A percentile compares a stretch with the other conserved stretches of the same genome.
These are phyloP conservation scores for Crithidia brevicula DNA, from an alignment of 208 protist species.

Conservation along the genomic window DNA sequence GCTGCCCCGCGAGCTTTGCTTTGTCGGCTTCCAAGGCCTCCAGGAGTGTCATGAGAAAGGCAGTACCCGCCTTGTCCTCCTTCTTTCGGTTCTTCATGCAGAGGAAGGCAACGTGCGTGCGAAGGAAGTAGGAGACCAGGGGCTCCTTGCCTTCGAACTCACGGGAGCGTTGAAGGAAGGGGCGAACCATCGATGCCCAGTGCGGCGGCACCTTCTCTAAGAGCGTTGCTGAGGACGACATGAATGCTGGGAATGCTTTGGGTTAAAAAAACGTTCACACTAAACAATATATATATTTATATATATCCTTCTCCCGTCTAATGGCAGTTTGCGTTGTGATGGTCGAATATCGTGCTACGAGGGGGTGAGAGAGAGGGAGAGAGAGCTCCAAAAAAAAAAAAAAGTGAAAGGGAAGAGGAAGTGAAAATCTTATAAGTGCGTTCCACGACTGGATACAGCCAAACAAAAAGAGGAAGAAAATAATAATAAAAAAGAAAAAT, in stretches of 20 bases:
- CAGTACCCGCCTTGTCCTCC: constrained; percentile 51
- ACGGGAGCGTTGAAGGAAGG: constrained; percentile 69
- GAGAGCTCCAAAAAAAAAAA: neutral
- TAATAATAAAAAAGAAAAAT: constrained; percentile 10
- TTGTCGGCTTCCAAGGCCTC: constrained; percentile 46
- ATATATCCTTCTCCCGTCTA: no score
- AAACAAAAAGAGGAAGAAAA: constrained; percentile 8
- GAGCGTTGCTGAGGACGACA: constrained; percentile 20
- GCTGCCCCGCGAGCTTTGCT: constrained; percentile 41
- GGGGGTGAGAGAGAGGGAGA: neutral
- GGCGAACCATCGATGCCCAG: constrained; percentile 53
- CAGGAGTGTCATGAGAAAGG: constrained; percentile 60
- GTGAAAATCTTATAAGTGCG: constrained; percentile 2
- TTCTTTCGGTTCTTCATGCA: constrained; percentile 54
- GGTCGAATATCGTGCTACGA: neutral
- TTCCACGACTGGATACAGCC: neutral
- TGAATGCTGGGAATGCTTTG: constrained; percentile 4
- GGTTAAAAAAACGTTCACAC: neutral
- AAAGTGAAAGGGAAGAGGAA: neutral
- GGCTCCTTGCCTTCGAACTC: constrained; percentile 68
- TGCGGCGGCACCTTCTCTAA: constrained; percentile 41
- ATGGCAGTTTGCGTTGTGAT: no score
- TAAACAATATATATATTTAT: no score
- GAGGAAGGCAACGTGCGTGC: constrained; percentile 68
- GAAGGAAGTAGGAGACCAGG: constrained; percentile 75